These are phyloP conservation scores for Castanea crenata DNA, from an alignment of 306 rosid species.

Conservation along the genomic window DNA sequence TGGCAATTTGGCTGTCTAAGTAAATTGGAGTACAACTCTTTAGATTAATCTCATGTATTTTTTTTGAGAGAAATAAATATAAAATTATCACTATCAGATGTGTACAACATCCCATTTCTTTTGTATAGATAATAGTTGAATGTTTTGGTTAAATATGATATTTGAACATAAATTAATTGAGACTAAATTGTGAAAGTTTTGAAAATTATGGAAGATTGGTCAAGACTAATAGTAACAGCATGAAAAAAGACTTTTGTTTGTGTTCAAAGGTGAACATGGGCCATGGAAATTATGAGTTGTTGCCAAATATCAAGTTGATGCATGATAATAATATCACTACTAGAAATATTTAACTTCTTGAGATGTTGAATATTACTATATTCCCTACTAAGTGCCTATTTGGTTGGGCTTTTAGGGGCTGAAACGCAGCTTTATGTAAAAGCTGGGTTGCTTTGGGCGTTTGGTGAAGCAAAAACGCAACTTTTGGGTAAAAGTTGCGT, in stretches of 20 bases:
- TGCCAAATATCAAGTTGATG: conserved; percentile 79
- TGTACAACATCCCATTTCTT: background rate
- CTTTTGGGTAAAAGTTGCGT: too few species aligned
- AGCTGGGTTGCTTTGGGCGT: too few species aligned
- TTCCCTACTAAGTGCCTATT: background rate
- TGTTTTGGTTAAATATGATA: background rate
- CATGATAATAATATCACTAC: conserved; percentile 91
- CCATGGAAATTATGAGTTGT: conserved; percentile 95
- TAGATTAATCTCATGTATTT: background rate
- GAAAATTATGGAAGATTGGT: conserved; percentile 19
- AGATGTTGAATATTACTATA: conserved; percentile 23
- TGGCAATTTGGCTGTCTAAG: background rate
- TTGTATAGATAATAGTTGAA: background rate
- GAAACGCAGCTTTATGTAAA: too few species aligned
- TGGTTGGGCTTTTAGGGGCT: too few species aligned
- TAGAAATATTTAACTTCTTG: conserved; percentile 58
- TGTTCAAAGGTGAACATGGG: conserved; percentile 91
- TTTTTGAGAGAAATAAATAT: background rate
- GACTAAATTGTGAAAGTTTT: conserved; percentile 15
- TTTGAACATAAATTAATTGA: background rate
- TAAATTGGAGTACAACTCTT: background rate
- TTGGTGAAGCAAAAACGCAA: too few species aligned
- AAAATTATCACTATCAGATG: background rate
- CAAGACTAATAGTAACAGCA: conserved; percentile 10
- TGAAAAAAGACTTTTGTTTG: conserved; percentile 31